Evolutionary conservation across 2,329 filamentous ascomycete genomes (phyloP), one percentile per base, ranked within the genome.

Genomic region (Fusarium vanettenii): DNA sequence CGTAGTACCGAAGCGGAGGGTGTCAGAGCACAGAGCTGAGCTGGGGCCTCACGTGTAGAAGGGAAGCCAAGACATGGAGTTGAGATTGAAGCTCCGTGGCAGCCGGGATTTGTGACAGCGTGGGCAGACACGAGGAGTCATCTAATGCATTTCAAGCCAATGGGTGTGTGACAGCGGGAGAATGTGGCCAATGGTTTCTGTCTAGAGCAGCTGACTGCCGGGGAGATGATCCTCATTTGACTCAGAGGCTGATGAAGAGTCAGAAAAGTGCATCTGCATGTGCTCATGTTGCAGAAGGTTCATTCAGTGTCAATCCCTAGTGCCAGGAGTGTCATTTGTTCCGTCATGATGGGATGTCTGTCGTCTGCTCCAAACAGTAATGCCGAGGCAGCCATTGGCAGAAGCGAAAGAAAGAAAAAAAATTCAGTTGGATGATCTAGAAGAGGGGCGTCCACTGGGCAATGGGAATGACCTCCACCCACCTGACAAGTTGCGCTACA

Each of bases 331-430:
- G 50, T 55, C 50, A 33, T 20, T 55, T 55, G 50, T 31, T 55
- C 50, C 50, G 45, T 33, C 48, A 57, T 25, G 25, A 64, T 55
- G 61, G 61, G 35, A 27, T 37, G 60, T 52, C 55, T 56, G 55
- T 35, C 25, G 52, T 29, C 37, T 27, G 57, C 43, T 59, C 56
- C 50, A 60, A 60, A 55, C 48, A 43, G 64, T 76, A 79, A 78
- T 79, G 67, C 70, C 69, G 67, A 67, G 66, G 66, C 62, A 64
- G 56, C 60, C 52, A 77, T 78, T 79, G 74, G 69, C 66, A 73
- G 67, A 69, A 67, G 22, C 22, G 39, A 61, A 41, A 56, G 29
- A 39, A 33, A 16, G 69, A 61, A 60, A 66, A 70, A 75, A 70
- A 65, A 56, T 65, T 61, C 37, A 64, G 33, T 43, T 29, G 62